Conservation (phyloP, 2,329 filamentous ascomycete species). For the Orbilia quercus region DNA sequence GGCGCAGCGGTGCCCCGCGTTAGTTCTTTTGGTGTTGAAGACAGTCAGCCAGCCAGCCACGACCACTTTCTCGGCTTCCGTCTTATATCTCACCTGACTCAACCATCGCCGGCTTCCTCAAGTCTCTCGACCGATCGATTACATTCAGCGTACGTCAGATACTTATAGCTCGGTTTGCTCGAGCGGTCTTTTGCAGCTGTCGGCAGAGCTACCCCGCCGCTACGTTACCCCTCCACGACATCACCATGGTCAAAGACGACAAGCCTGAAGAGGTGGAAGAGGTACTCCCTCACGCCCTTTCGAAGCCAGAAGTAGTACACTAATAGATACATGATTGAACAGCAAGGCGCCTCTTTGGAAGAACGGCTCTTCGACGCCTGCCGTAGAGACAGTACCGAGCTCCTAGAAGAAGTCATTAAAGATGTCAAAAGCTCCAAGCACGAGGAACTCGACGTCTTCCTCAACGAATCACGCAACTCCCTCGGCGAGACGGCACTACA, state of each 20-base stretch:
- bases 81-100: background rate
- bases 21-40: background rate
- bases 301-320: too few species aligned
- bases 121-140: background rate
- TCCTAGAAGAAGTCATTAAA: conserved; percentile 80
- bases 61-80: background rate
- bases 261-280: conserved; percentile 19
- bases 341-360: conserved; percentile 81
- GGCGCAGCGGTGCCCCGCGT: conserved; percentile 11
- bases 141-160: background rate
- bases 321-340: too few species aligned
- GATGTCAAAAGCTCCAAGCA: conserved; percentile 64
- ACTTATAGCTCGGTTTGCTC: background rate
- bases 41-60: background rate
- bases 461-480: conserved; percentile 86
- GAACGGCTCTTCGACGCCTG: conserved; percentile 93
- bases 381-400: conserved; percentile 88
- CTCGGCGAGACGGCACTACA: conserved; percentile 91
- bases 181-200: background rate
- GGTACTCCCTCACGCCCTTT: conserved; percentile 18
- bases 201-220: too few species aligned
- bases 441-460: conserved; percentile 70
- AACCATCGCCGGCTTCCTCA: conserved; percentile 1
- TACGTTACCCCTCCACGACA: conserved; percentile 10
- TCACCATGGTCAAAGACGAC: conserved; percentile 42